Base-by-base conservation (phyloP, 2,329 filamentous ascomycete genomes). In the Paecilomyces formosus region DNA sequence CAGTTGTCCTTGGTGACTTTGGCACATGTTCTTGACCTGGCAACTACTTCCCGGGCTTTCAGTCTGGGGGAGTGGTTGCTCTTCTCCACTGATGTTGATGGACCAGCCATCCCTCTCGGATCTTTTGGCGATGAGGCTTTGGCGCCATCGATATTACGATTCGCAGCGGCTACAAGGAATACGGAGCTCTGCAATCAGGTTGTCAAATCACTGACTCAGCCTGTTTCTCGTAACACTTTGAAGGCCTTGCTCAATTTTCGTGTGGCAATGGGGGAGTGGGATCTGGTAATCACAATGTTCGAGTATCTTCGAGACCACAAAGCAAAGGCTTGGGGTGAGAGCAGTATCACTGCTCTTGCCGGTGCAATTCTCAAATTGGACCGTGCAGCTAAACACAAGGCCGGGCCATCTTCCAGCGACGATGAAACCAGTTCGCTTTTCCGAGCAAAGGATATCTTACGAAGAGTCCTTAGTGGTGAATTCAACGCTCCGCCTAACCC, bases 31-130 rank as follows among this genome's bases (percentile, higher is more conserved):
- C 70, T 86, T 22, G 79, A 83, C 59, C 63, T 84, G 28, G 72
- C 77, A 22, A 81, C 77, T 0, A 72, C 77, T 21, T 72, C 77
- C 13, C 74, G 75, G 55, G 68, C 76, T 7, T 80, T 76, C 59
- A 75, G 78, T 15, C 73, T 85, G 56, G 82, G 80, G 3, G 73
- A 77, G 31, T 84, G 79, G 78, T 69, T 86, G 12, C 69, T 86
- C 1, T 77, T 79, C 57, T 79, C 78, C 0, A 64, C 76, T 9
- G 82, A 83, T 61, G 62, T 82, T 13, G 82, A 85, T 62, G 82
- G 81, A 0, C 81, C 82, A n/a, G 60, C 81, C 2, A 82, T 86
- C 24, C 70, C 76, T 22, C 63, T 66, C 12, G 65, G 66, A 21
- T 62, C 77, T 26, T 85, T 83, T 62, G 65, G 65, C 2, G 70